Evolutionary conservation across 192 early-diverging fungal species (phyloP), one percentile per base, ranked within the genome.

Genomic region (Pilaira anomala): DNA sequence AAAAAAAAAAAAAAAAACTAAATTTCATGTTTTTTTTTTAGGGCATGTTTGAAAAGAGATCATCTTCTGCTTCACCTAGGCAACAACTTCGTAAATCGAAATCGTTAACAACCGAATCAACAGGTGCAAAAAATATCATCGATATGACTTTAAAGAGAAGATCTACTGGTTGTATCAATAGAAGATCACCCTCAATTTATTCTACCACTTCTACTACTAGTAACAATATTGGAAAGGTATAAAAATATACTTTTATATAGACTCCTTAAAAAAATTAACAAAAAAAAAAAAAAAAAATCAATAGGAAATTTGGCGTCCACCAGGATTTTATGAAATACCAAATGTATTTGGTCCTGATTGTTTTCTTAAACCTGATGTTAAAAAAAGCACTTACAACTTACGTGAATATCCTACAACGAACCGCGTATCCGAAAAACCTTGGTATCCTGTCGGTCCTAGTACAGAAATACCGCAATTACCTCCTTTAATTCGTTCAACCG

Each of bases 121-220:
- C 53, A 26, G 39, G 28, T 42, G 24, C n/a, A 24, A 24, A 29
- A 18, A 14, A 48, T 7, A 56, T 42, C 7, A 52, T 69, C 18
- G 60, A 69, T 13, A 62, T 69, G 60, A 62, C 59, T 22, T 22
- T 69, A 36, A 73, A 73, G 48, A 64, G 71, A 45, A 58, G 71
- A 29, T 73, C 71, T 0, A 73, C 71, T 11, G 71, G 71, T 7
- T 66, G 65, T 48, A 45, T 73, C 24, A 48, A 60, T 14, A 48
- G 65, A 59, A 33, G 60, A 19, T 63, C 60, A 25, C 54, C 33
- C 7, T 57, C 55, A 16, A 40, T 57, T 41, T 57, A 57, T 41
- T 57, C 55, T 25, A 57, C 30, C 30, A 57, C 30, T 7, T 57
- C 55, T 21, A 57, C 55, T 36, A 41, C 55, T 13, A 54, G 25